Conservation (phyloP, 257 asterid genomes). For the Fraxinus pennsylvanica region DNA sequence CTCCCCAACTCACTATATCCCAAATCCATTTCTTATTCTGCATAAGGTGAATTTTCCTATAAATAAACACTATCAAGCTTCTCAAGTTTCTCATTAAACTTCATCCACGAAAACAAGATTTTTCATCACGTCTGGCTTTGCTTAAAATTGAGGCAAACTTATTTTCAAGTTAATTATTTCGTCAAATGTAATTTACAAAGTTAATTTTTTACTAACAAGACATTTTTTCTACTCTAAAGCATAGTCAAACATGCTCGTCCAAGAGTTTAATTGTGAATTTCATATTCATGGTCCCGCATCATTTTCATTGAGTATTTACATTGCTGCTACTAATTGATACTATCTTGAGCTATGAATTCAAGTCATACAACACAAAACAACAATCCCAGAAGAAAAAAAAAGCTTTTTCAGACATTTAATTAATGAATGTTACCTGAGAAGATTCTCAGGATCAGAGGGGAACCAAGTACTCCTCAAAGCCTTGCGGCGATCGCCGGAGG, state of each 20-base stretch:
- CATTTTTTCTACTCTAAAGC: not conserved
- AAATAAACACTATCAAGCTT: not conserved
- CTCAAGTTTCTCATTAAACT: not conserved
- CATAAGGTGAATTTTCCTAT: not conserved
- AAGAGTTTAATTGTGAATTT: too few species aligned
- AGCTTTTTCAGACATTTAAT: not conserved
- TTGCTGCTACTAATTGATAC: not conserved
- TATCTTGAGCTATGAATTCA: not conserved
- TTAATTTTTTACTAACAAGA: not conserved
- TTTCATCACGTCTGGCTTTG: not conserved
- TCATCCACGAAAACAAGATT: too few species aligned
- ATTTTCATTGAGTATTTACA: not conserved
- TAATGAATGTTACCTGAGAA: conserved; percentile 18
- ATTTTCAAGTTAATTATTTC: not conserved
- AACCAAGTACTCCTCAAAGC: conserved; percentile 33
- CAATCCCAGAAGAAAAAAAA: not conserved
- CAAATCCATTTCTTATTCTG: too few species aligned
- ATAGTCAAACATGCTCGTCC: not conserved
- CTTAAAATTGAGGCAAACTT: not conserved
- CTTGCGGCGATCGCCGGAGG: conserved; percentile 25
- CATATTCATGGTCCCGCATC: not conserved
- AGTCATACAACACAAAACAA: not conserved
- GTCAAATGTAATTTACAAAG: not conserved
- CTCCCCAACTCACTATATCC: not conserved
- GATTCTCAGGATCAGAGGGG: conserved; percentile 29